Base-by-base conservation (phyloP, 768 basidiomycete genomes). In the Xerocomellus amylosporus region DNA sequence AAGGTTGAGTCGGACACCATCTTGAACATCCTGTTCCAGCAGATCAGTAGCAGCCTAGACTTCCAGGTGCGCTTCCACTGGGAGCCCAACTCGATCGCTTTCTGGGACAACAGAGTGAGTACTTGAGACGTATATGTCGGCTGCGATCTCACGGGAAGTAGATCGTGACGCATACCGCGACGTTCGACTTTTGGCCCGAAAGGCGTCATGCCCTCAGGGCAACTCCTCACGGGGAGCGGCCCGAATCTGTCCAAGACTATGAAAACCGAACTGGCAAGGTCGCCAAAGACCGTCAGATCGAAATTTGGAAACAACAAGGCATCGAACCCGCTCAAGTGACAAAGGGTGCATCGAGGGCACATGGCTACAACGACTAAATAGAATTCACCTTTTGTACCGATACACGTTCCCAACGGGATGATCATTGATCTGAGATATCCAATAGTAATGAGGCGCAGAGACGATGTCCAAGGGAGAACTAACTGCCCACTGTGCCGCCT, bases 51-150 rank as follows among this genome's bases (percentile, higher is more conserved):
- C 58, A 89, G 85, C 67, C 79, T 81, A 7, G 87, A 88, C 66
- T 83, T 82, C 70, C 88, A 89, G 56, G 85, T 87, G 39, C 84
- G 87, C 54, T 88, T 88, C 78, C 80, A 77, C 58, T 92, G 90
- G 90, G 79, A 86, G 65, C 73, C 77, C 36, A 83, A 90, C 65
- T 86, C 87, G 39, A 74, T 92, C 49, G 90, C 88, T n/a, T 76
- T 92, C 67, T 93, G 91, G 90, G 89, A 93, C 64, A 92, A 92
- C 70, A 77, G 90, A 69, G 87, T 88, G 58, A 79, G 59, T 47
- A 5, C 12, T 47, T 20, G 31, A 24, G 1, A 14, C 19, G 1
- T 24, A 2, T 19, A 19, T 39, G 13, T 20, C 10, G 20, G 26
- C 3, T 17, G 45, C 1, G 20, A 50, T 40, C 56, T 59, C 28